Conservation (phyloP, 2,329 filamentous ascomycete genomes). For the Bipolaris oryzae region DNA sequence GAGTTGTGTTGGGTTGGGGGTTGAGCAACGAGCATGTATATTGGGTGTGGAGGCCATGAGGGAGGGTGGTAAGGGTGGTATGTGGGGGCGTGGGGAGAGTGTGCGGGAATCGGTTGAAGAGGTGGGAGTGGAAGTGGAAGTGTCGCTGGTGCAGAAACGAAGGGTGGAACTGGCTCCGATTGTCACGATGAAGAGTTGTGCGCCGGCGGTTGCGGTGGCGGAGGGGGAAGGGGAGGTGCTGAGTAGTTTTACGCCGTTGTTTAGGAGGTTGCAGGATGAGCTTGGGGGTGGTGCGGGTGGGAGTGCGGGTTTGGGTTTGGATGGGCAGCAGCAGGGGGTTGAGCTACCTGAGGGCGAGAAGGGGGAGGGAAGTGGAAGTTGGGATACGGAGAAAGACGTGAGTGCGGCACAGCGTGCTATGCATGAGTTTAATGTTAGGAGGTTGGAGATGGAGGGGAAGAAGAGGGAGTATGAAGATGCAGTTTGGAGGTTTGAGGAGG, state of each 20-base stretch:
- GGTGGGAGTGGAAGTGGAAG: no score
- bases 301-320: background rate
- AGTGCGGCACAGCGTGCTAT: conserved; percentile 10
- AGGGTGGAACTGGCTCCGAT: no score
- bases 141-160: no score
- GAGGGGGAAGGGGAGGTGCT: background rate
- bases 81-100: no score
- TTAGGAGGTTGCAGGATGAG: background rate
- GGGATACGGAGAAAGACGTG: background rate
- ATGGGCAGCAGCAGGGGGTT: background rate
- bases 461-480: conserved; percentile 6
- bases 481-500: conserved; percentile 8
- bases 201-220: background rate
- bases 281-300: background rate
- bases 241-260: background rate
- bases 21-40: no score
- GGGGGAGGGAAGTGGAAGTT: no score
- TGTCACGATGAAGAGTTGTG: no score
- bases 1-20: conserved; percentile 4
- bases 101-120: no score
- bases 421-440: conserved; percentile 13
- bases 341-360: no score
- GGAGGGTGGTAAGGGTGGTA: no score
- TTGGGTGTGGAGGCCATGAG: no score
- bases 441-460: conserved; percentile 7